A percentile compares a stretch with the other conserved stretches of the same genome.
Evolutionary conservation across 805 yeast species (phyloP).

Genomic region (Isabelozyma rhagii): DNA sequence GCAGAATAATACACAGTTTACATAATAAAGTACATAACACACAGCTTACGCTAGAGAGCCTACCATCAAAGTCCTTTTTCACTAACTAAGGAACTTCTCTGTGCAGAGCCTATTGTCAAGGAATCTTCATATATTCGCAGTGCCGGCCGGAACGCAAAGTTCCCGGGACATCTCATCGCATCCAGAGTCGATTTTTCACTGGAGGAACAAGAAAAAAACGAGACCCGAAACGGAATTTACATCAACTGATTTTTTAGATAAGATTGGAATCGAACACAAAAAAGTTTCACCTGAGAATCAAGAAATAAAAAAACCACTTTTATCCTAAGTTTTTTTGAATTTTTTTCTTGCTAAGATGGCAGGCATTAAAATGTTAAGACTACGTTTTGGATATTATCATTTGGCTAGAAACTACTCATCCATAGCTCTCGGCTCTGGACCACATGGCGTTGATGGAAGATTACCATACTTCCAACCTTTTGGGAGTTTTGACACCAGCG

Average conservation of each 20-base stretch:
- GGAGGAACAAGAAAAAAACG: background rate
- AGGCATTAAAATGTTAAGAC: background rate
- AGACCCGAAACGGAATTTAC: background rate
- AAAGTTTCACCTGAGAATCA: background rate
- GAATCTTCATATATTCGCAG: too few species aligned
- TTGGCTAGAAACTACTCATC: background rate
- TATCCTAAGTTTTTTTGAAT: too few species aligned
- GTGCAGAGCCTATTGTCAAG: too few species aligned
- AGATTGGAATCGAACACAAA: background rate
- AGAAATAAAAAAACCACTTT: too few species aligned
- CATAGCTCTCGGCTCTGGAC: constrained; percentile 17
- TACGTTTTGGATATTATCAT: background rate
- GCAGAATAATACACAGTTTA: too few species aligned
- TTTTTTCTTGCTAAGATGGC: too few species aligned
- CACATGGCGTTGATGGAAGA: constrained; percentile 38
- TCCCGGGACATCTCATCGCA: background rate
- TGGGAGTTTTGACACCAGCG: background rate
- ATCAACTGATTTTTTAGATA: background rate
- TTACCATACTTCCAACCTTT: constrained; percentile 14
- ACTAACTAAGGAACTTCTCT: too few species aligned
- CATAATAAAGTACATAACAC: too few species aligned
- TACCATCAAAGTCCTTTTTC: too few species aligned
- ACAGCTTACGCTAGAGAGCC: too few species aligned
- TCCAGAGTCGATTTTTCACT: background rate
- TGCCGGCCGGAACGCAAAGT: too few species aligned